Percentiles rank a stretch among this genome's conserved stretches.
These are phyloP conservation scores for Rubia yunnanensis DNA, from an alignment of 257 asterid species.

Conservation along the genomic window DNA sequence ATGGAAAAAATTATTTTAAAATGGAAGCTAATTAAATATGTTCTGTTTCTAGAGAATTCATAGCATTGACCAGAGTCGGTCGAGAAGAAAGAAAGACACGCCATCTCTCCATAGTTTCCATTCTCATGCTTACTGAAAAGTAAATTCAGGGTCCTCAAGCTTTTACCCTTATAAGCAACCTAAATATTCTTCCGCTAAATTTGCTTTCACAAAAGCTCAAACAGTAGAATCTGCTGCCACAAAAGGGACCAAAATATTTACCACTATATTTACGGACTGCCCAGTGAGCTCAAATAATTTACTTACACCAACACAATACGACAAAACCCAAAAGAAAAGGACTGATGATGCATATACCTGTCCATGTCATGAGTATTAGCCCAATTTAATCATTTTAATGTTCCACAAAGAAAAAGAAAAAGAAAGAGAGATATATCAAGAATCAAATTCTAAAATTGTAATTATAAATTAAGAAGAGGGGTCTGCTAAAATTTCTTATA, in stretches of 20 bases:
- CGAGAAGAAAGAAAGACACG: conserved; percentile 16
- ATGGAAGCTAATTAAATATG: not conserved
- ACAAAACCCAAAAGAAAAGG: conserved; percentile 5
- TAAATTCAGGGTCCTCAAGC: conserved; percentile 12
- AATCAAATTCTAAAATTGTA: not conserved
- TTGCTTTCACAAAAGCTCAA: not conserved
- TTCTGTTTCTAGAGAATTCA: conserved; percentile 13
- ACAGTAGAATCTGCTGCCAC: conserved; percentile 14
- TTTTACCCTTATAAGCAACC: conserved; percentile 15
- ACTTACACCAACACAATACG: not conserved
- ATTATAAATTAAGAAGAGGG: no score
- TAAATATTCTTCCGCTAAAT: not conserved
- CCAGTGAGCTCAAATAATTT: not conserved
- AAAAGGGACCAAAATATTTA: conserved; percentile 17
- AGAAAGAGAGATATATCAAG: not conserved
- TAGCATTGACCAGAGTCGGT: conserved; percentile 18
- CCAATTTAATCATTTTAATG: conserved; percentile 4
- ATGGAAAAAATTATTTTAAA: no score
- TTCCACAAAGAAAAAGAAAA: not conserved
- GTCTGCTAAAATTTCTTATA: no score
- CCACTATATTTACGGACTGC: not conserved
- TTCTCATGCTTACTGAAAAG: conserved; percentile 28
- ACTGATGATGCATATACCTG: conserved; percentile 1
- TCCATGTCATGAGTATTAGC: conserved; percentile 7
- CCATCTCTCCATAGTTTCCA: conserved; percentile 17